phyloP scores from a whole-genome alignment of 495 filamentous ascomycete species.

The Tuber umbilicatum region DNA sequence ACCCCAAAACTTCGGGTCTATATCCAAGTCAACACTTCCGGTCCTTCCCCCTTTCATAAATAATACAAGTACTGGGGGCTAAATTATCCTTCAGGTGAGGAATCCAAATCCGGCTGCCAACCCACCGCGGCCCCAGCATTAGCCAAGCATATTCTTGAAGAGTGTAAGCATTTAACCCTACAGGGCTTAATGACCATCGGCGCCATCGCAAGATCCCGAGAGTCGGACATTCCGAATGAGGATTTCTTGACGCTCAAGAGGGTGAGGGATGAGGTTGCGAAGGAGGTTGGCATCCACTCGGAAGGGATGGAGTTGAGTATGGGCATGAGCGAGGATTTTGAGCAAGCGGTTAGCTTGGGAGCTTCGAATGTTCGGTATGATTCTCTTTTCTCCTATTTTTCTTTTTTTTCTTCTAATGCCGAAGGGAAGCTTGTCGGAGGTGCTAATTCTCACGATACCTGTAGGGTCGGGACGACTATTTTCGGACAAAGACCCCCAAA shows the following conservation, averaged over 20 bases:
- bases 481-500: conserved; percentile 76
- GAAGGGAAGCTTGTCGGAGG: background rate
- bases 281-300: conserved; percentile 46
- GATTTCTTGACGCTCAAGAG: conserved; percentile 68
- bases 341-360: conserved; percentile 74
- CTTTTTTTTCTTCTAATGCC: background rate
- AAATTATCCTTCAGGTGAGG: conserved; percentile 51
- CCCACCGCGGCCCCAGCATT: conserved; percentile 59
- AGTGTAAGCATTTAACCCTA: conserved; percentile 66
- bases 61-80: background rate
- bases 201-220: conserved; percentile 73
- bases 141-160: conserved; percentile 58
- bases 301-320: conserved; percentile 54
- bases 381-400: background rate
- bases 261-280: conserved; percentile 57
- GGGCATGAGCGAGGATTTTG: conserved; percentile 92
- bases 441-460: conserved; percentile 3
- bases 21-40: conserved; percentile 91
- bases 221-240: conserved; percentile 76
- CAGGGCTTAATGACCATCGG: conserved; percentile 95
- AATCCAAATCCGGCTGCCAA: conserved; percentile 70
- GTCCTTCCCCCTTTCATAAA: conserved; percentile 1
- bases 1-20: conserved; percentile 53
- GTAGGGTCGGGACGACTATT: conserved; percentile 81
- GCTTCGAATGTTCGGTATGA: conserved; percentile 67